Evolutionary conservation across 345 rosid species (phyloP).

Genomic region (Capsella bursapastoris): DNA sequence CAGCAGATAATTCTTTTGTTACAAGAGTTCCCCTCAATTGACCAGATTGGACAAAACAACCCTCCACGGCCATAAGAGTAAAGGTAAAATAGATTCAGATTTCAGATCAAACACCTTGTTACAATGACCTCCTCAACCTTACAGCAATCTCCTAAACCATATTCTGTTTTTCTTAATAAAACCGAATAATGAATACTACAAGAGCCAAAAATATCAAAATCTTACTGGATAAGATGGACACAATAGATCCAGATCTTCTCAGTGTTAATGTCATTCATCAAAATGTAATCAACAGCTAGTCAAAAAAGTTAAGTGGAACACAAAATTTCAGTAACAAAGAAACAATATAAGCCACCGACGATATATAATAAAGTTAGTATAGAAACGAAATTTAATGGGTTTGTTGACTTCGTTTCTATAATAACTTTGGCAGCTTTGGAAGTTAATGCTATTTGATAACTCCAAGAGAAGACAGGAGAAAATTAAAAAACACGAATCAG

Average conservation of each 20-base stretch:
- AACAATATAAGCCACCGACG: constrained; percentile 30
- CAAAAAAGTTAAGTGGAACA: constrained; percentile 2
- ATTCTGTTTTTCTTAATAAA: not conserved
- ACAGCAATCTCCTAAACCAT: not conserved
- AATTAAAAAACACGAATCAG: not conserved
- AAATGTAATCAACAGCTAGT: constrained; percentile 10
- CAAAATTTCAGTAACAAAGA: constrained; percentile 2
- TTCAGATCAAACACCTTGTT: not conserved
- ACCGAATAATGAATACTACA: not conserved
- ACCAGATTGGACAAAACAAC: too few relatives aligned
- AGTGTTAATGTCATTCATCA: constrained; percentile 13
- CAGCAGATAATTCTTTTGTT: too few relatives aligned
- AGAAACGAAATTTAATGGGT: constrained; percentile 41
- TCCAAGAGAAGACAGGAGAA: not conserved
- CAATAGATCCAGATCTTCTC: not conserved
- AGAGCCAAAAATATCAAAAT: not conserved
- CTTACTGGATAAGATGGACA: not conserved
- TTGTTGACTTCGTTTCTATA: constrained; percentile 47
- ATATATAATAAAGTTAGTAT: constrained; percentile 37
- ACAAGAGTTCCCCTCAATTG: too few relatives aligned
- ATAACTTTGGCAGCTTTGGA: constrained; percentile 40
- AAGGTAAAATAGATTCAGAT: not conserved
- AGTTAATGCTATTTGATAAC: constrained; percentile 37
- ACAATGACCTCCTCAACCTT: not conserved
- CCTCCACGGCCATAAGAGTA: not conserved